Evolutionary conservation across 2,329 filamentous ascomycete genomes (phyloP).

Genomic region (Whalleya microplaca): DNA sequence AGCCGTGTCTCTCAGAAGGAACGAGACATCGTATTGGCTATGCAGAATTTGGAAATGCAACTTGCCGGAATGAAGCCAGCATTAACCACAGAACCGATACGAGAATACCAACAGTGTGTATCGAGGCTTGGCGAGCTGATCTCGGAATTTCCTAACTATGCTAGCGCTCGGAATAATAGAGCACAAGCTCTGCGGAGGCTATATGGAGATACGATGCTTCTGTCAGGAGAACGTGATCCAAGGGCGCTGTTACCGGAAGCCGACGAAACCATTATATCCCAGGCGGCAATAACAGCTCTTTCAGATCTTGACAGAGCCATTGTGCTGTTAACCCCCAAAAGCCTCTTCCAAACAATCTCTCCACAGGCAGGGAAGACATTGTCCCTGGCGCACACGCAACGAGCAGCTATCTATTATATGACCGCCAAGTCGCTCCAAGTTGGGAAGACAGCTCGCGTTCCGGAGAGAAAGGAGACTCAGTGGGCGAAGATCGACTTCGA

Average conservation of each 20-base stretch:
- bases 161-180: conserved; percentile 74
- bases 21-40: conserved; percentile 54
- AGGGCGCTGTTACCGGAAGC: conserved; percentile 47
- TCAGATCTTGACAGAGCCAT: conserved; percentile 63
- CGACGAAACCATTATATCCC: conserved; percentile 41
- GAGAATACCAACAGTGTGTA: conserved; percentile 53
- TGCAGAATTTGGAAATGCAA: conserved; percentile 60
- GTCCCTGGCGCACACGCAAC: conserved; percentile 72
- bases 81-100: conserved; percentile 44
- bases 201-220: conserved; percentile 63
- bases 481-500: conserved; percentile 64
- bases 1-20: conserved; percentile 54
- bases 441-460: conserved; percentile 42
- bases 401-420: conserved; percentile 65
- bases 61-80: conserved; percentile 47
- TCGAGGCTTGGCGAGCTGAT: conserved; percentile 60
- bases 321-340: conserved; percentile 57
- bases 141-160: conserved; percentile 63
- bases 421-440: conserved; percentile 55
- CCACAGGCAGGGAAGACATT: conserved; percentile 67
- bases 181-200: conserved; percentile 68
- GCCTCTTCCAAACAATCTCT: conserved; percentile 58
- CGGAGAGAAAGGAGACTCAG: conserved; percentile 46
- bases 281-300: conserved; percentile 48
- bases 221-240: conserved; percentile 43